Evolutionary conservation across 75 land plant species (phyloP).

Genomic region (Pseudotsuga menziesii): DNA sequence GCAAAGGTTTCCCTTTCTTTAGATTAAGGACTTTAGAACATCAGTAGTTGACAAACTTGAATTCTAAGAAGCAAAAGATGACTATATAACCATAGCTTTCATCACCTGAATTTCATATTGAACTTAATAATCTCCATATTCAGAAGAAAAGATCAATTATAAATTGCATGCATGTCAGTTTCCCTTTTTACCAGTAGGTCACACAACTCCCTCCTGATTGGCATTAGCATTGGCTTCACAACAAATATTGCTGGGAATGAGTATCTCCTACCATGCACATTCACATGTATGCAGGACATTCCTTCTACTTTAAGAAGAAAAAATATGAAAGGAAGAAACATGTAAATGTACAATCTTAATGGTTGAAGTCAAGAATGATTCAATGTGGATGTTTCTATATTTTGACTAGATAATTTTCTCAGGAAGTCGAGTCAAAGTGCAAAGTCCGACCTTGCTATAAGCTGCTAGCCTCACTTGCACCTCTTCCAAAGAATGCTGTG

Average conservation of each 20-base stretch:
- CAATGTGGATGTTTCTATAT: neutral
- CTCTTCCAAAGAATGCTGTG: constrained; percentile 37
- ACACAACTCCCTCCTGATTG: neutral
- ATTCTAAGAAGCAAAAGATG: neutral
- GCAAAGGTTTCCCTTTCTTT: neutral
- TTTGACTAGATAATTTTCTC: constrained; percentile 12
- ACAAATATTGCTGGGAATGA: no score
- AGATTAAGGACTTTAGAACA: neutral
- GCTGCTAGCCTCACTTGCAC: constrained; percentile 65
- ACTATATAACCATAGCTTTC: neutral
- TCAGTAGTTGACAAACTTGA: neutral
- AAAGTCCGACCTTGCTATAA: constrained; percentile 49
- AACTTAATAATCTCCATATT: neutral
- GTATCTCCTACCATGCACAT: neutral
- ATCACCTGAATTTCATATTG: neutral
- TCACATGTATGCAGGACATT: neutral
- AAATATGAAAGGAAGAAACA: neutral
- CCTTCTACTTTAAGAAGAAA: neutral
- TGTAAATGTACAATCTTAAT: neutral
- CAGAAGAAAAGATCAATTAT: no score
- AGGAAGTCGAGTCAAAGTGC: constrained; percentile 82
- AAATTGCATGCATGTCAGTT: no score
- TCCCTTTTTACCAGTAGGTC: neutral
- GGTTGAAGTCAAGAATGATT: neutral
- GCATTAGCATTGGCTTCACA: no score